Conservation (phyloP, 306 rosid species). For the Citrullus amarus region DNA sequence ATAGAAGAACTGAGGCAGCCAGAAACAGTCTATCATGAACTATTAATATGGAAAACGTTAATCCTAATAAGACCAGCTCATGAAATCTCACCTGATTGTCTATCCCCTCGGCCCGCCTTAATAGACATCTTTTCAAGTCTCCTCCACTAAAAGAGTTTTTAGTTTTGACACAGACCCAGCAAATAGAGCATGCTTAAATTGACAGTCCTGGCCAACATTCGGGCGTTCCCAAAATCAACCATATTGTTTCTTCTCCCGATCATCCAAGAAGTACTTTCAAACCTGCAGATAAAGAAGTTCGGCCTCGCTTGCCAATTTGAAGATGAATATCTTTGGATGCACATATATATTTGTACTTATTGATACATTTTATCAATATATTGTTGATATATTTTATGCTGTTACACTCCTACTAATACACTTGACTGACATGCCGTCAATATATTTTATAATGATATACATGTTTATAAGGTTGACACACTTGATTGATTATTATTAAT, state of each 20-base stretch:
- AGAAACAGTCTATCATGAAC: not conserved
- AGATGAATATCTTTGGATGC: not conserved
- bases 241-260: conserved; percentile 81
- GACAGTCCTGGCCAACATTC: conserved; percentile 74
- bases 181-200: conserved; percentile 82
- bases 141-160: conserved; percentile 68
- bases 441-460: too few relatives aligned
- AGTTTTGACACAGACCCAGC: conserved; percentile 69
- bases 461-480: too few relatives aligned
- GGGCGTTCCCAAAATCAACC: conserved; percentile 86
- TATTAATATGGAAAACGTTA: not conserved
- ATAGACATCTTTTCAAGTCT: conserved; percentile 37
- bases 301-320: not conserved
- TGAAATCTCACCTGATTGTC: conserved; percentile 49
- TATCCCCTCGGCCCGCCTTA: conserved; percentile 37
- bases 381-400: too few relatives aligned
- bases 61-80: not conserved
- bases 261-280: conserved; percentile 42
- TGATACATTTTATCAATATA: too few relatives aligned
- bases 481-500: too few relatives aligned
- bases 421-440: too few relatives aligned
- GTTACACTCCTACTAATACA: too few relatives aligned
- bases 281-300: conserved; percentile 13
- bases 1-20: not conserved
- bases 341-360: too few relatives aligned